phyloP scores from a whole-genome alignment of 495 filamentous ascomycete species.

The Penicillium ucsense region DNA sequence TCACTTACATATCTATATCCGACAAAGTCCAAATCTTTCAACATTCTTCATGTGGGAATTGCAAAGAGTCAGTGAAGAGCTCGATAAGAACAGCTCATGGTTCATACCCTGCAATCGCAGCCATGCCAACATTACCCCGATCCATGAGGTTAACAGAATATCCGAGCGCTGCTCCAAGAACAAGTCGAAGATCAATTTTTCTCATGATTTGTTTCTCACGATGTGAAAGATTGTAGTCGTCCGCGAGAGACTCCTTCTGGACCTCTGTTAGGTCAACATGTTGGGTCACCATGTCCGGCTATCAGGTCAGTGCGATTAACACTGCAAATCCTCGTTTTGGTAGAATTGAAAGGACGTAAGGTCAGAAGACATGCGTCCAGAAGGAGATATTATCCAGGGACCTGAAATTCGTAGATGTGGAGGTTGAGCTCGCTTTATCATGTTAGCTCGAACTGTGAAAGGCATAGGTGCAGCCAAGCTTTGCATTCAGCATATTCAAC shows the following conservation, averaged over 20 bases:
- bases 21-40: background rate
- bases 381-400: no score
- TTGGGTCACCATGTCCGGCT: background rate
- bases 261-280: background rate
- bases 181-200: conserved; percentile 44
- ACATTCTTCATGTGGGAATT: background rate
- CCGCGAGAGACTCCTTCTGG: background rate
- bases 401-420: no score
- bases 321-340: no score
- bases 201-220: conserved; percentile 20
- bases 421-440: no score
- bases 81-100: conserved; percentile 21
- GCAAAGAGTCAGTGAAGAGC: background rate
- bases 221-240: background rate
- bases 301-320: no score
- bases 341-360: no score
- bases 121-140: conserved; percentile 46
- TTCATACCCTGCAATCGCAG: conserved; percentile 40
- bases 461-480: no score
- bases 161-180: conserved; percentile 44
- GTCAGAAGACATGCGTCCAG: no score
- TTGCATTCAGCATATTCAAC: no score
- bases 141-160: conserved; percentile 52
- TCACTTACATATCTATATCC: background rate
- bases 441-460: no score